Percentiles rank a stretch among this genome's conserved stretches.
These are phyloP conservation scores for Lantana camara DNA, from an alignment of 257 asterid species.

Conservation along the genomic window DNA sequence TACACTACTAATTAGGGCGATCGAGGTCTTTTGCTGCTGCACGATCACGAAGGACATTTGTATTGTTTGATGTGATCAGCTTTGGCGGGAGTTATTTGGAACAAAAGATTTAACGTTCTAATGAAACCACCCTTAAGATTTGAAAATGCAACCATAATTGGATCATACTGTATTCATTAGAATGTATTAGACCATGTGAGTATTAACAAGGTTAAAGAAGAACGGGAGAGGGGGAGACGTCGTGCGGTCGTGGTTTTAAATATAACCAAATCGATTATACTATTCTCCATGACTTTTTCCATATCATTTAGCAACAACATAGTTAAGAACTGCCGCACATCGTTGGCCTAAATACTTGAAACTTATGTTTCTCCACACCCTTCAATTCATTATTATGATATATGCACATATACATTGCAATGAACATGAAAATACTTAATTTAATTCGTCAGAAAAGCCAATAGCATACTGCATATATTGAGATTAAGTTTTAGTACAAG, in stretches of 20 bases:
- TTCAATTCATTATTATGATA: neutral
- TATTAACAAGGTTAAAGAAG: conserved; percentile 7
- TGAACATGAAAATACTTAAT: no score
- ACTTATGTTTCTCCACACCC: neutral
- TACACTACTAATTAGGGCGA: conserved; percentile 49
- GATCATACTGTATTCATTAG: neutral
- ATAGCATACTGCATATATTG: no score
- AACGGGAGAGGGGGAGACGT: neutral
- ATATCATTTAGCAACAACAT: no score
- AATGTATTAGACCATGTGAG: neutral
- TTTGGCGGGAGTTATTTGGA: conserved; percentile 74
- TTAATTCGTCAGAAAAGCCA: no score
- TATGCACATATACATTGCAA: no score
- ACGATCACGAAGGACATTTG: conserved; percentile 83
- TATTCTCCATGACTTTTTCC: no score
- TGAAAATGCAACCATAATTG: neutral
- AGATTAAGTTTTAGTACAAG: no score
- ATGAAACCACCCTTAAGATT: neutral
- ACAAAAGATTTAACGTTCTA: conserved; percentile 32
- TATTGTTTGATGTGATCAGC: conserved; percentile 82
- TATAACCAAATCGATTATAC: no score
- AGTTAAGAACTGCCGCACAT: neutral
- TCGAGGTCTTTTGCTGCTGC: conserved; percentile 72
- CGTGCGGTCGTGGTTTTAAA: no score
- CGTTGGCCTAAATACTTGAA: neutral